A percentile compares a stretch with the other conserved stretches of the same genome.
These are phyloP conservation scores for Fusarium concolor DNA, from an alignment of 2,329 filamentous ascomycete species.

Conservation along the genomic window DNA sequence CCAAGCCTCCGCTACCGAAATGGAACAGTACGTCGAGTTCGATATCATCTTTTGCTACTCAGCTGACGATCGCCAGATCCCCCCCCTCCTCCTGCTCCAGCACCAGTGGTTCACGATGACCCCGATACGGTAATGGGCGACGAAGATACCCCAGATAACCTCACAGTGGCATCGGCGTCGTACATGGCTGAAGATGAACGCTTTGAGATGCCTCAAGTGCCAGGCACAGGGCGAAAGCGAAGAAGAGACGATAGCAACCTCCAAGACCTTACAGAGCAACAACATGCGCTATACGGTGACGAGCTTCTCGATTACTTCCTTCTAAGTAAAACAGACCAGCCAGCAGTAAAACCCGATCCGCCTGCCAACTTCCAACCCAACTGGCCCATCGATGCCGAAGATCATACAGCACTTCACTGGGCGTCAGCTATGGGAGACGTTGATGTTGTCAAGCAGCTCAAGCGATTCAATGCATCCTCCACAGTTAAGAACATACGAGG, in stretches of 20 bases:
- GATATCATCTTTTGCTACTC: not conserved
- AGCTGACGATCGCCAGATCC: slow-evolving; percentile 38
- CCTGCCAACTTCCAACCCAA: slow-evolving; percentile 90
- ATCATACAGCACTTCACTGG: slow-evolving; percentile 95
- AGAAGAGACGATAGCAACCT: slow-evolving; percentile 73
- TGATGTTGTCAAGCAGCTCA: slow-evolving; percentile 88
- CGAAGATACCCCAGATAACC: slow-evolving; percentile 85
- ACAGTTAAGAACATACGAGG: slow-evolving; percentile 76
- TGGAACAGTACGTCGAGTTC: slow-evolving; percentile 55
- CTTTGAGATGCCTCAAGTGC: slow-evolving; percentile 74
- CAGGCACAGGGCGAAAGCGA: slow-evolving; percentile 75
- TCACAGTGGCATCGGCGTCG: slow-evolving; percentile 84
- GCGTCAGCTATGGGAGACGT: slow-evolving; percentile 97
- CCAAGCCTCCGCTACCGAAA: slow-evolving; percentile 65
- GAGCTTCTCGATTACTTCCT: slow-evolving; percentile 97
- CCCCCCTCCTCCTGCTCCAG: slow-evolving; percentile 39
- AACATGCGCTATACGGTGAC: slow-evolving; percentile 92
- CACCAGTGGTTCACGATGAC: slow-evolving; percentile 61
- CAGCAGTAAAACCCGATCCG: slow-evolving; percentile 78
- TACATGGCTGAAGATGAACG: slow-evolving; percentile 87
- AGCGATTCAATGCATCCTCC: slow-evolving; percentile 81
- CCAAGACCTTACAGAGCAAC: slow-evolving; percentile 77
- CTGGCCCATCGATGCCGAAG: slow-evolving; percentile 91
- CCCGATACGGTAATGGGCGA: slow-evolving; percentile 74
- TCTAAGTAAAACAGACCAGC: slow-evolving; percentile 81